Evolutionary conservation across 305 asterid species (phyloP).

Genomic region (Rubia peregrina): DNA sequence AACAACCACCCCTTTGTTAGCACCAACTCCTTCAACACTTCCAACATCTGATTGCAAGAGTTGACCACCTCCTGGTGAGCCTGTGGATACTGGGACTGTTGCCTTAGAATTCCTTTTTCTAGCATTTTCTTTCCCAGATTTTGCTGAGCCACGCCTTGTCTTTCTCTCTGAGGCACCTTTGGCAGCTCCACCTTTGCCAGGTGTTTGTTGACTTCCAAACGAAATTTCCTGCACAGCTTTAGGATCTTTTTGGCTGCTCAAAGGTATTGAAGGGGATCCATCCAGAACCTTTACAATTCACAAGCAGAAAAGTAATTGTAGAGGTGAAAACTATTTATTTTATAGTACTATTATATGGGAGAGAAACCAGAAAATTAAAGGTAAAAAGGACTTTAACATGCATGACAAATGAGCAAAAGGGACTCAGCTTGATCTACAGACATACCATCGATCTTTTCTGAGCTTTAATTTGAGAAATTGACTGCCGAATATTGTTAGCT

Average conservation of each 20-base stretch:
- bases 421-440: slow-evolving; percentile 15
- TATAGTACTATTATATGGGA: neutral
- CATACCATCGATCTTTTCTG: slow-evolving; percentile 48
- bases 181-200: slow-evolving; percentile 34
- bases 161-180: slow-evolving; percentile 56
- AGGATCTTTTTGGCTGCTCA: slow-evolving; percentile 36
- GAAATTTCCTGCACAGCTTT: slow-evolving; percentile 39
- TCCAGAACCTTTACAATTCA: slow-evolving; percentile 44
- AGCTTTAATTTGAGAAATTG: slow-evolving; percentile 42
- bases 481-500: slow-evolving; percentile 28
- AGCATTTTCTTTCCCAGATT: slow-evolving; percentile 56
- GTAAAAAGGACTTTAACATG: neutral
- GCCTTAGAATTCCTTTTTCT: slow-evolving; percentile 58
- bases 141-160: slow-evolving; percentile 62
- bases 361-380: neutral
- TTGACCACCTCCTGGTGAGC: slow-evolving; percentile 48
- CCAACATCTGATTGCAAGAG: slow-evolving; percentile 45
- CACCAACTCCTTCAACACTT: slow-evolving; percentile 25
- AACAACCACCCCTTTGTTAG: slow-evolving; percentile 44
- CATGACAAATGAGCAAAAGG: neutral
- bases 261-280: slow-evolving; percentile 39
- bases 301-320: slow-evolving; percentile 14
- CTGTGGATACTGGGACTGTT: slow-evolving; percentile 34
- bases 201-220: slow-evolving; percentile 33
- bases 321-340: neutral